Base-by-base conservation (phyloP, 208 protist genomes). In the Strigomonas galati region DNA sequence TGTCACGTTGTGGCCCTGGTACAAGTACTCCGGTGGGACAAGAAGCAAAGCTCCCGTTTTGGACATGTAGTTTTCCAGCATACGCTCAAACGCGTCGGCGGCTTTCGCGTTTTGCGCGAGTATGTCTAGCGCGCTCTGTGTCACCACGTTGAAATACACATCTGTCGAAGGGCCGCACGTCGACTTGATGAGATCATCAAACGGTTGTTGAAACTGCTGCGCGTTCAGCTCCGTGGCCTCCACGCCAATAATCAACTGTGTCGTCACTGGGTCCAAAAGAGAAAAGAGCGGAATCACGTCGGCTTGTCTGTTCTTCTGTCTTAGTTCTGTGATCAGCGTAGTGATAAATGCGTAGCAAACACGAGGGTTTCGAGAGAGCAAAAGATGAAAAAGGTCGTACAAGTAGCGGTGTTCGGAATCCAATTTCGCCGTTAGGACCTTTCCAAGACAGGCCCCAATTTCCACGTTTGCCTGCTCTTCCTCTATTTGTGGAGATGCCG, bases 51-150 rank as follows among this genome's bases (percentile, higher is more conserved):
- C 85, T 12, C 85, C 84, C 15, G 69, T 71, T 46, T 84, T 84
- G 51, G 71, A 57, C 12, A 54, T 67, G 60, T 95, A 92, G n/a
- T 68, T 75, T 32, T 76, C 69, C 85, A 95, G 92, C 84, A 95
- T 91, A 14, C 79, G 79, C 19, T 74, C 79, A 72, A 91, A 95
- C 0, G 85, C 83, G 1, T 72, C 69, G 51, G 84, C 78, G 1
- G 76, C 46, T 0, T 67, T 31, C 0, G 62, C 30, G 43, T 61
- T 56, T 0, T 69, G 40, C 9, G 84, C 79, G 26, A 95, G 63
- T 7, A 67, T 57, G 26, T 70, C 73, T 12, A 92, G 37, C 15
- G 78, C 79, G 24, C 49, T 61, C 12, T 51, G 73, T 59, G 76
- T 76, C 3, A 95, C 27, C 10, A 95, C 78, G 27, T 78, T 92